Evolutionary conservation across 345 rosid species (phyloP).

Genomic region (Cardiospermum halicacabum): DNA sequence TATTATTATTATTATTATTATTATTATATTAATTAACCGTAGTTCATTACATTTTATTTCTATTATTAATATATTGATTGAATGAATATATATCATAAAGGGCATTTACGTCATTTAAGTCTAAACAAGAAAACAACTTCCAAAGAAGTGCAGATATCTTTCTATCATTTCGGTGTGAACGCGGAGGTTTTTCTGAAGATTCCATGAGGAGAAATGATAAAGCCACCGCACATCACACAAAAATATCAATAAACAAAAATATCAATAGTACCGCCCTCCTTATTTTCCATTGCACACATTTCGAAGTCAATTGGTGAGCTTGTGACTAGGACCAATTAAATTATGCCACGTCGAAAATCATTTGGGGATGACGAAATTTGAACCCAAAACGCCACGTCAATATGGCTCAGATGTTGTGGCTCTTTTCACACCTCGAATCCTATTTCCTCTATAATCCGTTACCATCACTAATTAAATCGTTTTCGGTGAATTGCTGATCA

Average conservation of each 20-base stretch:
- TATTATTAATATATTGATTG: too few species aligned
- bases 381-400: neutral
- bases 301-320: neutral
- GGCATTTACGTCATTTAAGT: constrained; percentile 1
- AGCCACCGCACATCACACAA: neutral
- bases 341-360: neutral
- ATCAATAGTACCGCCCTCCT: neutral
- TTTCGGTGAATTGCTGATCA: too few species aligned
- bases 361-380: neutral
- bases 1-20: too few species aligned
- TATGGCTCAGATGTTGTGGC: too few species aligned
- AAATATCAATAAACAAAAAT: neutral
- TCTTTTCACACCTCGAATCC: too few species aligned
- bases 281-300: neutral
- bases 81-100: too few species aligned
- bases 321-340: neutral
- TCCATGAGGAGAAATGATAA: constrained; percentile 16
- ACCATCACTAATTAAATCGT: too few species aligned
- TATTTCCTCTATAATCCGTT: too few species aligned
- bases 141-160: neutral
- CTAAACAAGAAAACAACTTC: neutral
- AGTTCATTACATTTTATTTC: too few species aligned
- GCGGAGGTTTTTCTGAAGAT: constrained; percentile 26
- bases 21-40: too few species aligned
- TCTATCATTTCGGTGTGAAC: constrained; percentile 36